Evolutionary conservation across 2,329 filamentous ascomycete genomes (phyloP).

Genomic region (Penicillium griseofulvum): DNA sequence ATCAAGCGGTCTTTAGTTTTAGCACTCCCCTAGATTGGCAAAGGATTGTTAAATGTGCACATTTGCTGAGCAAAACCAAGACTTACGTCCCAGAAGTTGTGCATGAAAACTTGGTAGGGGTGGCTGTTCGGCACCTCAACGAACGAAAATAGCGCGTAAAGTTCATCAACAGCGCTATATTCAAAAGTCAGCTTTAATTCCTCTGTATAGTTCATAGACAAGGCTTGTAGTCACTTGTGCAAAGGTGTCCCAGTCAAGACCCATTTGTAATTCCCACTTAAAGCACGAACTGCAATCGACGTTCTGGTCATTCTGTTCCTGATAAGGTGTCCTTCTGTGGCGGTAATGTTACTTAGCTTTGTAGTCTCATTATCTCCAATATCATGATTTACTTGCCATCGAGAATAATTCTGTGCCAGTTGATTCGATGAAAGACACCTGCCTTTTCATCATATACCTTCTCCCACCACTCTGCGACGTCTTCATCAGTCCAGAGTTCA

Average conservation of each 20-base stretch:
- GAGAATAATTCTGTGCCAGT: background rate
- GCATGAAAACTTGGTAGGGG: background rate
- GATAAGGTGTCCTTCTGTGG: background rate
- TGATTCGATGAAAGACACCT: background rate
- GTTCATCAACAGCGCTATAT: background rate
- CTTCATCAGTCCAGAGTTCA: background rate
- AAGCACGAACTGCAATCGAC: background rate
- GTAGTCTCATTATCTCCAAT: background rate
- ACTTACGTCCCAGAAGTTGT: background rate
- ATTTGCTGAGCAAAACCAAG: rapidly evolving
- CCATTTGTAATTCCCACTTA: background rate
- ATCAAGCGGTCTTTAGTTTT: background rate
- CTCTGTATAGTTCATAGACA: background rate
- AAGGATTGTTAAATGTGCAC: background rate
- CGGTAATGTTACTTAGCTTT: background rate
- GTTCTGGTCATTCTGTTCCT: background rate
- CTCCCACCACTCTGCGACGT: background rate
- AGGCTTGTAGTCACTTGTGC: background rate
- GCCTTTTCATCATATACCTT: background rate
- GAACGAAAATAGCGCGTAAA: background rate
- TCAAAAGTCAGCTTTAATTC: background rate
- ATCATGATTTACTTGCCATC: background rate
- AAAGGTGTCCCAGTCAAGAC: background rate
- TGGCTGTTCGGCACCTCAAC: background rate
- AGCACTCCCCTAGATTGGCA: background rate